phyloP scores from a whole-genome alignment of 495 filamentous ascomycete species.

The Stereocaulon alpinum region DNA sequence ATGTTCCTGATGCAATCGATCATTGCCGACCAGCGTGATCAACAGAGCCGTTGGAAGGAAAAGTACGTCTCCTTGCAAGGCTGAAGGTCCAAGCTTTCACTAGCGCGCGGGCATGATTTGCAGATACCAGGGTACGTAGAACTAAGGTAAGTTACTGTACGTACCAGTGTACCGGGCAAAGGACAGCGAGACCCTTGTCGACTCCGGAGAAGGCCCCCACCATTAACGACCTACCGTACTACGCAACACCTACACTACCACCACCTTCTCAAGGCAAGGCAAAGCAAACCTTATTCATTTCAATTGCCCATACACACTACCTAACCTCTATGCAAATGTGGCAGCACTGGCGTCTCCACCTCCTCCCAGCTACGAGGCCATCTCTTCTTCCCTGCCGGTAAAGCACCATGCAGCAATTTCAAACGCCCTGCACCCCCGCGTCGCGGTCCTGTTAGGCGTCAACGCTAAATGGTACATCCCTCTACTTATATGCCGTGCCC shows the following conservation, averaged over 20 bases:
- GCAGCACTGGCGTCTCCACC: constrained; percentile 24
- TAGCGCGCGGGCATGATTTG: background rate
- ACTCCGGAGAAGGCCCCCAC: background rate
- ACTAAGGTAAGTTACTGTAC: no score
- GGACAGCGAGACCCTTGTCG: background rate
- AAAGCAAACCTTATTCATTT: background rate
- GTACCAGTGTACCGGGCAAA: background rate
- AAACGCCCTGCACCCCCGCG: constrained; percentile 47
- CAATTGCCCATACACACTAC: constrained; percentile 1
- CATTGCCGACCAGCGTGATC: background rate
- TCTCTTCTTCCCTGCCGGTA: constrained; percentile 6
- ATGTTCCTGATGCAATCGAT: background rate
- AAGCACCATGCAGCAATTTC: constrained; percentile 22
- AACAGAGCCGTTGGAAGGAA: background rate
- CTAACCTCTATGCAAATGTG: constrained; percentile 13
- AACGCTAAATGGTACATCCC: constrained; percentile 53
- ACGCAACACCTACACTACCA: background rate
- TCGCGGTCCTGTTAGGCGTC: constrained; percentile 55
- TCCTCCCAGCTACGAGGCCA: constrained; percentile 20
- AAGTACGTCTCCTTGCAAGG: background rate
- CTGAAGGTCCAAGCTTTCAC: background rate
- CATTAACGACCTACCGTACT: background rate
- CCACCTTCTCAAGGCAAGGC: background rate
- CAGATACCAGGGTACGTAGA: no score
- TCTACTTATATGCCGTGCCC: constrained; percentile 48